Conservation (phyloP, 352 stramenopile species). For the Phytophthora macrochlamydospora region DNA sequence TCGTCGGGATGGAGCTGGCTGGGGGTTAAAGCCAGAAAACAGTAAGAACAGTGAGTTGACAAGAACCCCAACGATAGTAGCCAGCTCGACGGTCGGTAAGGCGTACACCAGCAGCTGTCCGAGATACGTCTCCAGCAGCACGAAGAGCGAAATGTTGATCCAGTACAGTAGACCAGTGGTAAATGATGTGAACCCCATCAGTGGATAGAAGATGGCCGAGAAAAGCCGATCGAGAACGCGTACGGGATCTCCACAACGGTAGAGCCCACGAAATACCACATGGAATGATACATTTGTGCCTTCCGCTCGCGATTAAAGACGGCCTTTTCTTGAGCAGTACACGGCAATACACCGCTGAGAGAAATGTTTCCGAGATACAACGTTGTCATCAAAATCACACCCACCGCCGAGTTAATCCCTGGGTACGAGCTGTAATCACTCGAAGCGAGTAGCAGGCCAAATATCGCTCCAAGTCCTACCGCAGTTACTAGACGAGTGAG, state of each 20-base stretch:
- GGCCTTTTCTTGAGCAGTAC: conserved; percentile 11
- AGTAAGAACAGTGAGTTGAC: conserved; percentile 43
- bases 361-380: conserved; percentile 68
- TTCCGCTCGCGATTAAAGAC: conserved; percentile 16
- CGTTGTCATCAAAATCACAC: conserved; percentile 51
- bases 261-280: conserved; percentile 19
- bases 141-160: conserved; percentile 22
- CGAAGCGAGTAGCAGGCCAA: conserved; percentile 65
- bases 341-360: conserved; percentile 45
- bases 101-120: conserved; percentile 27
- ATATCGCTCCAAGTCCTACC: conserved; percentile 75
- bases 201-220: conserved; percentile 13
- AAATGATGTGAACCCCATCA: conserved; percentile 29
- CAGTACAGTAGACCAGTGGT: conserved; percentile 22
- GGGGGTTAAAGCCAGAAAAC: conserved; percentile 55
- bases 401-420: conserved; percentile 54
- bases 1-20: conserved; percentile 37
- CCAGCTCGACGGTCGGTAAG: conserved; percentile 12
- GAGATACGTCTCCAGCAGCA: conserved; percentile 33
- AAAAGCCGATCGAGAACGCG: conserved; percentile 13
- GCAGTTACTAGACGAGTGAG: conserved; percentile 74
- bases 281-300: conserved; percentile 13
- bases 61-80: conserved; percentile 10
- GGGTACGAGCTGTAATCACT: conserved; percentile 49
- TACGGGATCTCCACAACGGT: conserved; percentile 20